Evolutionary conservation across 768 basidiomycete genomes (phyloP), one percentile per base, ranked within the genome.

Genomic region (Strobilomyces confusus): DNA sequence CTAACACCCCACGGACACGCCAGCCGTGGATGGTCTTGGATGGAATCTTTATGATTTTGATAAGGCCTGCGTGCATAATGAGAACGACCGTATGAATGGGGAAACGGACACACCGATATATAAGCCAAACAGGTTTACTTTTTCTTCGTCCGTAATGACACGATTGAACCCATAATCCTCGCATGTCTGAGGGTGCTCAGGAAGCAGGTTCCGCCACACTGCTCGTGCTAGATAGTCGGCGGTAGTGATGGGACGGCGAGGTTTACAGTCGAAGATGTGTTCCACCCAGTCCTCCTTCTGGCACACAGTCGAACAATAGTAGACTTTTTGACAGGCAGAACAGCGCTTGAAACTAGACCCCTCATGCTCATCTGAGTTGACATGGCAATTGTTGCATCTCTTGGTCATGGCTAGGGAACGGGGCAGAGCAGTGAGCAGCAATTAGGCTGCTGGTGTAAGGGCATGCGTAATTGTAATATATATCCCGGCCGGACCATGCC

Each of bases 191-290:
- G 37, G 37, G 8, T 52, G 29, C 23, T 32, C 37, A n/a, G 45
- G 45, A 17, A 53, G 9, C 25, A 48, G n/a, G 40, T 53, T 15
- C 30, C n/a, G 37, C 23, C 12, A 8, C n/a, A 52, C 44, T 32
- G 44, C 51, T 23, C n/a, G 30, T 4, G 44, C 44, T 5, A 52
- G 26, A 30, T 52, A 34, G 29, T 52, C 15, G 51, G 51, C 50
- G 15, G 50, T 51, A 30, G 20, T 44, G 44, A 52, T 40, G 19
- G 36, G 37, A 20, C 44, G 51, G 17, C 51, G 34, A 6, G 51
- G 44, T 13, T 52, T 52, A 37, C 44, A 52, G 23, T 38, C 44
- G 30, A 52, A 52, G 23, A 40, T 52, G 12, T 46, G 51, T 22
- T 5, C 29, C 20, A 41, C 23, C 51, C 51, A 48, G 22, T 42